Base-by-base conservation (phyloP, 768 basidiomycete species). In the Collybia nuda region DNA sequence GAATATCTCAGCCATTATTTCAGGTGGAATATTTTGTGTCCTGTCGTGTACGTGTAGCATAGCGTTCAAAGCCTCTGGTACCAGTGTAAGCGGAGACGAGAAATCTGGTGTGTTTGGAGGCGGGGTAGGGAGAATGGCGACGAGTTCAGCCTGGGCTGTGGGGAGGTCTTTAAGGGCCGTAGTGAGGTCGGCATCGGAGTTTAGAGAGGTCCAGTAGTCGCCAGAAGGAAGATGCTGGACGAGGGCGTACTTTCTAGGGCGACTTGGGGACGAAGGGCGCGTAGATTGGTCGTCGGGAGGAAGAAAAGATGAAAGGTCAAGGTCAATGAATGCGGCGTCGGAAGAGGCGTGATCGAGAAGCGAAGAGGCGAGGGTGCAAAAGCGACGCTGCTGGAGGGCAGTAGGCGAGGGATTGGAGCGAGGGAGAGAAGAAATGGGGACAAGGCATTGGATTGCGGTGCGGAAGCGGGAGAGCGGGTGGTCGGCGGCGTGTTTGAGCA, bases 161-260 rank as follows among this genome's bases (percentile, higher is more conserved):
- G 75, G 67, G 12, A 87, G 63, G 54, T 76, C 69, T 57, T 77
- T 82, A 48, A 83, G 56, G 6, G 69, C 67, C 47, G 74, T 69
- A 24, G 71, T 51, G 47, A 62, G 39, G 55, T 71, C 48, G 60
- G 63, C 48, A 65, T 75, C 64, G 18, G 81, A 75, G 60, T 75
- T 79, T 47, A 85, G 77, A 22, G 90, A 90, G 14, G 88, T 78
- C 85, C 89, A 93, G 73, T 83, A 90, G 51, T 86, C 85, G 35
- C 84, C 89, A 1, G 74, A 78, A 0, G 91, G 88, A 6, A 93
- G 73, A 52, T 83, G 85, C 59, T 93, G 90, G 56, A 92, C 76
- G 40, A 93, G 80, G 2, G 91, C 90, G 67, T 86, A 91, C 60
- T 76, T 81, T 47, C 77, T 80, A 40, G 53, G 68, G 56, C 53